Evolutionary conservation across 2,329 filamentous ascomycete genomes (phyloP), one percentile per base, ranked within the genome.

Genomic region (Tolypocladium paradoxum): DNA sequence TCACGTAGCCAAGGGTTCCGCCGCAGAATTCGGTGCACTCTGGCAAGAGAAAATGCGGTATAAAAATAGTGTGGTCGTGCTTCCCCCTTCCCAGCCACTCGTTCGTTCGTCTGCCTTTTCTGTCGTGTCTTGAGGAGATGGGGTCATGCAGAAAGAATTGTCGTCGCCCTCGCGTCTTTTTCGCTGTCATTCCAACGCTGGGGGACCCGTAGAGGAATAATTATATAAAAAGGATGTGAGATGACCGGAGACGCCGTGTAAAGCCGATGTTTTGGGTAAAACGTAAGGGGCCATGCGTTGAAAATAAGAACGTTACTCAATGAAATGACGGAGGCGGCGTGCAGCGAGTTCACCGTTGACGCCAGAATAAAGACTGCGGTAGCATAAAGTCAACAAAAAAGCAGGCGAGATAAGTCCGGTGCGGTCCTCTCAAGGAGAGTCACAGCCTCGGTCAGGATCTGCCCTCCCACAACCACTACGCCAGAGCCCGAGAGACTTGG

Each of bases 231-330:
- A 56, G 57, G 58, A 58, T 57, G 56, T 54, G 52, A 60, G 56
- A 62, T 64, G 58, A 61, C 63, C 64, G 57, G 61, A 61, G 61
- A 65, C 61, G 63, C 58, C 60, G 56, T 62, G 58, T 61, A 61
- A 57, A 60, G 55, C 60, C 63, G 52, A 60, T 57, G 54, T 57
- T 58, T 55, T 55, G 50, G 50, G 38, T 53, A 56, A 64, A 58
- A 56, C 54, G 53, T 60, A 58, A 58, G 55, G 58, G 58, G 62
- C 59, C 59, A 58, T 62, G 61, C 61, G 58, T 63, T 59, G 57
- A 62, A 63, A 61, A 57, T 62, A 61, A 61, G 56, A 62, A 60
- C 56, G 37, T 59, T 62, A 67, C 59, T 60, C 60, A 64, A 63
- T 58, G 55, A 62, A 65, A 64, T 49, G 53, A 51, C 50, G 27